Conservation (phyloP, 495 filamentous ascomycete genomes). For the Penicillium chermesinum region DNA sequence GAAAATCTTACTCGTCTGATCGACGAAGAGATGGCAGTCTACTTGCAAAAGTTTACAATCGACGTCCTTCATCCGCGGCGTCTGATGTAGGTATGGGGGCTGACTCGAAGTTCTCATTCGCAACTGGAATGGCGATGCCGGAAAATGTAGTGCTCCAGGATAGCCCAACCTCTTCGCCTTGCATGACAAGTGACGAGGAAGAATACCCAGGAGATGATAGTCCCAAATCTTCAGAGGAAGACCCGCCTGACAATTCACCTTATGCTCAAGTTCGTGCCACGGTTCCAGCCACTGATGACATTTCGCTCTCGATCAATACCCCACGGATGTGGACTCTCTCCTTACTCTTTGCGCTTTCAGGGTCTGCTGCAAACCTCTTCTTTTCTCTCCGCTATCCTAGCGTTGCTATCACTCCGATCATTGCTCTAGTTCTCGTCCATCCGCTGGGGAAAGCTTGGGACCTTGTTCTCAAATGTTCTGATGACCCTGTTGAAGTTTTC, state of each 20-base stretch:
- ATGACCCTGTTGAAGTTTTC: slow-evolving; percentile 52
- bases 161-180: slow-evolving; percentile 16
- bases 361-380: slow-evolving; percentile 79
- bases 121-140: slow-evolving; percentile 23
- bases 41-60: slow-evolving; percentile 11
- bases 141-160: slow-evolving; percentile 20
- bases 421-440: slow-evolving; percentile 75
- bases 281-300: slow-evolving; percentile 68
- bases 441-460: slow-evolving; percentile 78
- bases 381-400: slow-evolving; percentile 82
- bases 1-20: slow-evolving; percentile 14
- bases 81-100: slow-evolving; percentile 27
- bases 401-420: slow-evolving; percentile 79
- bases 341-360: slow-evolving; percentile 69
- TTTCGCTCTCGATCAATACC: slow-evolving; percentile 71
- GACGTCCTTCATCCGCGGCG: slow-evolving; percentile 21
- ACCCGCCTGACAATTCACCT: slow-evolving; percentile 32
- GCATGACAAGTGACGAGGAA: slow-evolving; percentile 22
- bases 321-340: slow-evolving; percentile 83
- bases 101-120: slow-evolving; percentile 29
- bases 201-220: slow-evolving; percentile 24
- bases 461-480: slow-evolving; percentile 53
- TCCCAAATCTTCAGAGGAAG: slow-evolving; percentile 19
- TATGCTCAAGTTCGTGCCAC: slow-evolving; percentile 73
- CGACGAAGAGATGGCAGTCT: slow-evolving; percentile 17